Evolutionary conservation across 1,284 basidiomycete species (phyloP), one percentile per base, ranked within the genome.

Genomic region (Afroboletus lepidellus): DNA sequence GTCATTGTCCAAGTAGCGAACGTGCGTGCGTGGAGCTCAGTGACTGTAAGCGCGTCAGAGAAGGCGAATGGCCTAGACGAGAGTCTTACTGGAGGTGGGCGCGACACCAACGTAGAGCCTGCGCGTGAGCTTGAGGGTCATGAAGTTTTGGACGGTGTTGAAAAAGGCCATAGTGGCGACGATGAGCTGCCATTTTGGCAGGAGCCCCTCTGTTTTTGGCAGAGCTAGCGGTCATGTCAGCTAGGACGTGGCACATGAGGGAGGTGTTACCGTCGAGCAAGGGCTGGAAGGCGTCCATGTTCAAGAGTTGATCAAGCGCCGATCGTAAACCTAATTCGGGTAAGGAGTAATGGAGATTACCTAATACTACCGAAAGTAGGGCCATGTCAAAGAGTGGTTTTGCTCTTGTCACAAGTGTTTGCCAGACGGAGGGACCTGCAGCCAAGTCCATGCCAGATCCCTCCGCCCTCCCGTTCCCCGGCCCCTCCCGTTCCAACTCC

Each of bases 1-100:
- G 88, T 86, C 49, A 94, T 72, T 0, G 94, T 96, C 94, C 94
- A 98, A 1, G 84, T 78, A 3, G 80, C 93, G 66, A 96, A 96
- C 2, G 92, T 90, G 38, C 94, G 81, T 29, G 91, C 88, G 56
- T 94, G 90, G 15, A 98, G 77, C 15, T 78, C 73, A 9, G 88
- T 94, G 20, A 97, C 94, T 95, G 69, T 32, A 54, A 29, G 38
- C 25, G 41, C 8, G 41, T 46, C 42, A 41, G 46, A 33, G 33
- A 44, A 43, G 24, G 29, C 13, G 18, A 1, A 45, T 20, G 12
- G 30, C n/a, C 5, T 8, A 9, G 12, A 47, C 3, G 11, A 51
- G n/a, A 34, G 37, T 23, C 53, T 41, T 23, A 77, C 78, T 70
- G 41, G 70, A 68, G 21, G 71, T 57, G 43, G 81, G 74, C 69